Base-by-base conservation (phyloP, 2,329 filamentous ascomycete genomes). In the Aspergillus fischeri region DNA sequence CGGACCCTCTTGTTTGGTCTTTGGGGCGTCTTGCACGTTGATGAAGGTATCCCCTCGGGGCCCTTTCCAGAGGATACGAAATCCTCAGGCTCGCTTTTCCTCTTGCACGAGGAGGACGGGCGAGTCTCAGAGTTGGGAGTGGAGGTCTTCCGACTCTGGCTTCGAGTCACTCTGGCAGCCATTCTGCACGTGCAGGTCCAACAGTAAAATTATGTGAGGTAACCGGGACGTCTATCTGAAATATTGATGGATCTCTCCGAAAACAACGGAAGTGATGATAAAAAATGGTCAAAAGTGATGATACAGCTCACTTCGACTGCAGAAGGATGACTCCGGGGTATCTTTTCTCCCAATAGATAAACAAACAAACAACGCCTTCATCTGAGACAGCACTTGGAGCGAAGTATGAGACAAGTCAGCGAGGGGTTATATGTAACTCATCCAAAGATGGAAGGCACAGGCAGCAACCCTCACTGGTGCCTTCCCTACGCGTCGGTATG, bases 1-100 rank as follows among this genome's bases (percentile, higher is more conserved):
- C 78, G 76, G 38, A 77, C 74, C 60, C 69, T 73, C 60, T 80
- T 80, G 41, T 67, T 67, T 14, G 66, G 60, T 63, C 66, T 73
- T 38, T 63, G 67, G 3, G 74, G 71, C 27, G 71, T 74, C 20
- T 56, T 52, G 55, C 56, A 61, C 20, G 38, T 29, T 24, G 60
- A 29, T 35, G 54, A 6, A 27, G 5, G 20, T 21, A 20, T 24
- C 21, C 11, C 4, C 11, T 24, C 24, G 7, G n/a, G 3, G 20
- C 27, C 44, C 11, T 47, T 27, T 3, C 17, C 44, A 9, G 11
- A 20, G 20, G 38, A 24, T 28, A 10, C 17, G 28, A 27, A 7
- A n/a, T 45, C 41, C 11, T 28, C 50, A 10, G 49, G 48, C 35
- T 49, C 49, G 49, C 55, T 57, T 55, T 48, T 50, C 9, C 27